A percentile compares a stretch with the other conserved stretches of the same genome.
Conservation (phyloP, 2,329 filamentous ascomycete genomes). For the Pseudocercospora fuligena region DNA sequence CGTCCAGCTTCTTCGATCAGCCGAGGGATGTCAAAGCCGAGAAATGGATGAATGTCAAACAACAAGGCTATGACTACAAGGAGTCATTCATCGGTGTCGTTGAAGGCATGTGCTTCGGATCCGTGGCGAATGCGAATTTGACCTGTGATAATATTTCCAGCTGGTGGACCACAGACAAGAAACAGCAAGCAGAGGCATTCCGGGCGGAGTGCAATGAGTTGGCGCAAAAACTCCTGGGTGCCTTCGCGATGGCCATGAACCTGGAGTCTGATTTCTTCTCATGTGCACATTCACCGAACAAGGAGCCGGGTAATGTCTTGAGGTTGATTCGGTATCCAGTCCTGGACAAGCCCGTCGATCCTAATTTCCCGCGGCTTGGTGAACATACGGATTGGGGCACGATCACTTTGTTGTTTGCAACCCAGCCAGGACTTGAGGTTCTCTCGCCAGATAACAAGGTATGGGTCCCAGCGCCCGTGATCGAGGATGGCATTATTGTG, state of each 20-base stretch:
- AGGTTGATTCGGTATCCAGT: slow-evolving; percentile 6
- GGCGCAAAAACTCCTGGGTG: background rate
- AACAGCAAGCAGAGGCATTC: slow-evolving; percentile 6
- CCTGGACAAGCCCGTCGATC: slow-evolving; percentile 4
- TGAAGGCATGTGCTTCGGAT: slow-evolving; percentile 11
- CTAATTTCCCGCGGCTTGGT: slow-evolving; percentile 5
- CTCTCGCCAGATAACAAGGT: background rate
- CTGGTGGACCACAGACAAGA: slow-evolving; percentile 4
- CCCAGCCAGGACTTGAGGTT: slow-evolving; percentile 5
- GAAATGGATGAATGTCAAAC: slow-evolving; percentile 9
- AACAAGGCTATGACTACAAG: slow-evolving; percentile 12
- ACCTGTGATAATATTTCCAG: slow-evolving; percentile 2
- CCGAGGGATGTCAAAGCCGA: slow-evolving; percentile 1
- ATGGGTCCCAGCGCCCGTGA: background rate
- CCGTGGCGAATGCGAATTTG: slow-evolving; percentile 1
- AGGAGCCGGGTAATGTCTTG: slow-evolving; percentile 9
- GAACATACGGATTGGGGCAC: slow-evolving; percentile 11
- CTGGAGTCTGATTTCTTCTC: slow-evolving; percentile 7
- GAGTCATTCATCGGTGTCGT: slow-evolving; percentile 8
- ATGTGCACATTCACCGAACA: background rate
- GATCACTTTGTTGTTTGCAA: slow-evolving; percentile 6
- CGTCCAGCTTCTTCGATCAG: slow-evolving; percentile 13
- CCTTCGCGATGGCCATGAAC: slow-evolving; percentile 7
- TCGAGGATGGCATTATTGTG: slow-evolving; percentile 9
- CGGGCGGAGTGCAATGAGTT: background rate